Percentiles rank a stretch among this genome's conserved stretches.
These are phyloP conservation scores for Bryum argenteum DNA, from an alignment of 225 moss, liverwort and hornwort genomes.

Conservation along the genomic window DNA sequence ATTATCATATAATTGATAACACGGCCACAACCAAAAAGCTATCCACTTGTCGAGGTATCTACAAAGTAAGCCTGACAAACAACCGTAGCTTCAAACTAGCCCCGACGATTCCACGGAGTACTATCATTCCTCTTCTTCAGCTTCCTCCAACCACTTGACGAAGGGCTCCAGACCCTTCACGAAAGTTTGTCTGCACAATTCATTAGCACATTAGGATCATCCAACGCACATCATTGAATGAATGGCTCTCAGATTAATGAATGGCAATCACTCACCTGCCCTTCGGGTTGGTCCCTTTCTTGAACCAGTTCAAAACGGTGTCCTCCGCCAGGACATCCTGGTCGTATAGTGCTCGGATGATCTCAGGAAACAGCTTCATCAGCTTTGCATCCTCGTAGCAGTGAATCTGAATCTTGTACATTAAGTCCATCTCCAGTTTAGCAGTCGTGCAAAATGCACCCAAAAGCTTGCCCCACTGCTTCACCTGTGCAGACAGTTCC, in stretches of 20 bases:
- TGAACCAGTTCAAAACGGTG: slow-evolving; percentile 89
- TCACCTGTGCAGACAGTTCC: slow-evolving; percentile 57
- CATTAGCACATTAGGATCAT: not conserved
- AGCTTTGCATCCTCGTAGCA: slow-evolving; percentile 97
- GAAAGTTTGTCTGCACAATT: slow-evolving; percentile 75
- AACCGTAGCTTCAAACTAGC: slow-evolving; percentile 22
- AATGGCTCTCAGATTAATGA: too few relatives aligned
- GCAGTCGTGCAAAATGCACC: slow-evolving; percentile 89
- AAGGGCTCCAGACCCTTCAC: slow-evolving; percentile 94
- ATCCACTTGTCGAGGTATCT: slow-evolving; percentile 11
- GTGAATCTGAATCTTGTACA: slow-evolving; percentile 90
- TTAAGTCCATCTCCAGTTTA: slow-evolving; percentile 84
- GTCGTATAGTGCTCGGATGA: slow-evolving; percentile 87
- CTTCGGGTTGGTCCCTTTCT: slow-evolving; percentile 92
- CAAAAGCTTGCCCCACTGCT: slow-evolving; percentile 94
- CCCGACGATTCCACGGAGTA: not conserved
- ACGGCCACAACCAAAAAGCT: slow-evolving; percentile 19
- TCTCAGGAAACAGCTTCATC: slow-evolving; percentile 97
- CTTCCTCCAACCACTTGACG: slow-evolving; percentile 97
- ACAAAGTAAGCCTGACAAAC: slow-evolving; percentile 13
- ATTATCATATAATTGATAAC: slow-evolving; percentile 23
- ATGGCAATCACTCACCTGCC: slow-evolving; percentile 62
- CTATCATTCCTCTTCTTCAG: slow-evolving; percentile 82
- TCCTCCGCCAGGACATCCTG: slow-evolving; percentile 95
- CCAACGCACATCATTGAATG: not conserved